Base-by-base conservation (phyloP, 1,284 basidiomycete species). In the Fomitopsis schrenkii region DNA sequence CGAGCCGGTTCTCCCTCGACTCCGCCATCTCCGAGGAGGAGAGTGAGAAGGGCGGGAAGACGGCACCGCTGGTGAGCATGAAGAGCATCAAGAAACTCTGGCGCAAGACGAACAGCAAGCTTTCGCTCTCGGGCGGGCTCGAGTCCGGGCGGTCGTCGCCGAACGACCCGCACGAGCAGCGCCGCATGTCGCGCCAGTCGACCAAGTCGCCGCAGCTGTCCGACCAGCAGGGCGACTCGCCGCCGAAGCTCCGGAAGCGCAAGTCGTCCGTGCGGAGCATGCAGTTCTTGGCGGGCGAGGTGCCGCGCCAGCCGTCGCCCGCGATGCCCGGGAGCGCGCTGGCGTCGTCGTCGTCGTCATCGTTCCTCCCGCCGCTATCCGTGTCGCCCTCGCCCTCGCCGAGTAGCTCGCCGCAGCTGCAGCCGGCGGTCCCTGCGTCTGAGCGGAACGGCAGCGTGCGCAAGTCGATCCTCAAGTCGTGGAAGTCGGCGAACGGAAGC, bases 1-100 rank as follows among this genome's bases (percentile, higher is more conserved):
- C 84, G 5, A 91, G 90, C 68, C 83, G 90, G 55, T 92, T 92
- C 74, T 91, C 90, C 0, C 74, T 83, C 30, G 90, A 92, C 69
- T 92, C 90, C 2, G 71, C 80, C 9, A 76, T 77, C 6, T 81
- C 77, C 44, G 80, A 83, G 70, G 76, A 75, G 9, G 61, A 58
- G 28, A 42, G 55, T 69, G 40, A 63, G 45, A 65, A 59, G 54
- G 63, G 56, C 35, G 28, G 58, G 33, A 72, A 67, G 55, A 56
- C 55, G 9, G 55, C 61, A n/a, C 64, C 78, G 59, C 67, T 91
- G 55, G 84, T 88, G 74, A 84, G 83, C 36, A 86, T 91, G 63
- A 90, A 85, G 73, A 80, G 80, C 61, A 81, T 92, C 67, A 87
- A 83, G 72, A 88, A 83, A 63, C 70, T 92, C 30, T 92, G 89